phyloP scores from a whole-genome alignment of 805 yeast species.

The Saturnispora sanitii region DNA sequence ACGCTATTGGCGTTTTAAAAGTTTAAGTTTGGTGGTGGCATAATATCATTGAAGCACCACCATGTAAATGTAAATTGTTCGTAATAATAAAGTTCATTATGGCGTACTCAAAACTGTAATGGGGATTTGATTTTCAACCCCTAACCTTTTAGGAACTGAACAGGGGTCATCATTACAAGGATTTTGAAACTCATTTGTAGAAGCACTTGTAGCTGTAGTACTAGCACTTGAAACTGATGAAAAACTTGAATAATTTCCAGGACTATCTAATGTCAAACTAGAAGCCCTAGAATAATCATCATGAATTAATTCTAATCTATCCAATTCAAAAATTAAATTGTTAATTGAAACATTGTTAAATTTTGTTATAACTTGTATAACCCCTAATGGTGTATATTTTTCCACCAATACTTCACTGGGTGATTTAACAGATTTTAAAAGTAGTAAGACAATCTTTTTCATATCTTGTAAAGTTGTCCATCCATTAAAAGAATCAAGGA shows the following conservation, averaged over 20 bases:
- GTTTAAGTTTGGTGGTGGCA: too few species aligned
- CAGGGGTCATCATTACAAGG: background rate
- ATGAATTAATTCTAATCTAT: background rate
- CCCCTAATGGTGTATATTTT: constrained; percentile 44
- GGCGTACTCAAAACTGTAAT: too few species aligned
- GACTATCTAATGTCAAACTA: constrained; percentile 23
- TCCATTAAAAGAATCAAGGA: constrained; percentile 39
- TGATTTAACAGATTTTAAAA: constrained; percentile 33
- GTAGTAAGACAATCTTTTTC: constrained; percentile 33
- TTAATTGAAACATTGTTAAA: constrained; percentile 13
- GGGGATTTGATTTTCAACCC: background rate
- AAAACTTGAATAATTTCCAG: constrained; percentile 26
- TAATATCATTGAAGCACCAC: too few species aligned
- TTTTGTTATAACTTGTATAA: constrained; percentile 34
- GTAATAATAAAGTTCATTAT: too few species aligned
- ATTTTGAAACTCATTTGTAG: background rate
- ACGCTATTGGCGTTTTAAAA: too few species aligned
- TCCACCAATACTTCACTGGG: constrained; percentile 44
- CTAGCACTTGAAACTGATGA: constrained; percentile 26
- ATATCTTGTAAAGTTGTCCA: constrained; percentile 29
- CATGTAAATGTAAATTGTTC: too few species aligned
- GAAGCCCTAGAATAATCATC: constrained; percentile 15
- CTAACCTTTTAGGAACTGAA: too few species aligned
- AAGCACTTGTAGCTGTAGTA: constrained; percentile 12
- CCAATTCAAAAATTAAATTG: background rate